Percentiles rank a stretch among this genome's conserved stretches.
Evolutionary conservation across 2,329 filamentous ascomycete genomes (phyloP).

Genomic region (Diaporthe sp.): DNA sequence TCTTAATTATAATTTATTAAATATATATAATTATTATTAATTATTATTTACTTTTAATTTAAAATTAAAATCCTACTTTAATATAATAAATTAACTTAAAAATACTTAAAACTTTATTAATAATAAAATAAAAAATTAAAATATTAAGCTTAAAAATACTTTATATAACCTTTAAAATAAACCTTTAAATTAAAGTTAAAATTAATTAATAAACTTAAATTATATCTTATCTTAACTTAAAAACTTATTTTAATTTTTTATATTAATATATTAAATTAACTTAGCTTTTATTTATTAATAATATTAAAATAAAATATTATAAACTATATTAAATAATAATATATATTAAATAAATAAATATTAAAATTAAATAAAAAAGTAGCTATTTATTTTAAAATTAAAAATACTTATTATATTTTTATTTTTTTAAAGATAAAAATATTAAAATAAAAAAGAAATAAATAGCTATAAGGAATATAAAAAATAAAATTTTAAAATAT

Average conservation of each 20-base stretch:
- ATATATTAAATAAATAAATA: background rate
- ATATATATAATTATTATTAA: background rate
- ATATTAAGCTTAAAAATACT: background rate
- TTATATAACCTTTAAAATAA: background rate
- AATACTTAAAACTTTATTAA: background rate
- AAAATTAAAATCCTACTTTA: background rate
- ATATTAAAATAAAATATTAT: background rate
- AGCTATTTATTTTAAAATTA: rapidly evolving
- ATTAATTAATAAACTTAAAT: background rate
- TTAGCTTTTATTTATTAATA: background rate
- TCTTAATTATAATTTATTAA: background rate
- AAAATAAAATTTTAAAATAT: background rate
- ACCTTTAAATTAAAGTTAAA: background rate
- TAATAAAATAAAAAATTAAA: background rate
- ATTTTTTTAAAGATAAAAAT: background rate
- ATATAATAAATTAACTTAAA: background rate
- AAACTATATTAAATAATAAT: background rate
- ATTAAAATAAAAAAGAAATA: background rate
- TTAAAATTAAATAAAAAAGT: background rate
- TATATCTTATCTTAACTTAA: background rate
- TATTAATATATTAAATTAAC: background rate
- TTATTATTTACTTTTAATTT: background rate
- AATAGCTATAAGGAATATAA: no score
- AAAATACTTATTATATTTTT: background rate
- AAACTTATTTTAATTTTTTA: background rate